Conservation (phyloP, 2,329 filamentous ascomycete species). For the Cytospora leucostoma region DNA sequence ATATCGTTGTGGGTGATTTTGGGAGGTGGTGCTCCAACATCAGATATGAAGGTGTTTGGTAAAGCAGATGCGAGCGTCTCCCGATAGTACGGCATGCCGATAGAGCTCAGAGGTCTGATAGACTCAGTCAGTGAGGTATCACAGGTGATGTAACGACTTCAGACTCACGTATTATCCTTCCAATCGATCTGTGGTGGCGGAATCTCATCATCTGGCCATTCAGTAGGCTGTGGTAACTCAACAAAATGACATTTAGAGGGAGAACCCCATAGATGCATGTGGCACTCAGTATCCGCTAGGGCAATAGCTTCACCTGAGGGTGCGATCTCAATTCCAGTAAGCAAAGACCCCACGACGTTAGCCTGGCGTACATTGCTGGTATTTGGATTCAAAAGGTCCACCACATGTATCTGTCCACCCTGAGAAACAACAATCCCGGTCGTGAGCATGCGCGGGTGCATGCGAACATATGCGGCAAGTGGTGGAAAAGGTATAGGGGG, state of each 20-base stretch:
- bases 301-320: constrained; percentile 85
- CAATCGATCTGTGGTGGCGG: constrained; percentile 65
- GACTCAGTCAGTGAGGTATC: constrained; percentile 24
- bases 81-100: constrained; percentile 93
- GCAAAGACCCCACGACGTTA: constrained; percentile 67
- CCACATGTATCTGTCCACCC: constrained; percentile 89
- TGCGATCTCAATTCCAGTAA: constrained; percentile 82
- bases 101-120: constrained; percentile 71
- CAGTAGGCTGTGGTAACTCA: constrained; percentile 74
- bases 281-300: constrained; percentile 75
- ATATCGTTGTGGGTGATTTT: constrained; percentile 74
- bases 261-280: constrained; percentile 86
- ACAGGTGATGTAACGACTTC: neutral
- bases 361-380: constrained; percentile 83
- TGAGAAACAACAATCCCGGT: constrained; percentile 93
- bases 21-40: constrained; percentile 79
- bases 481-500: constrained; percentile 91
- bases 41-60: constrained; percentile 80
- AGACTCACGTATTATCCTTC: constrained; percentile 66
- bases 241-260: constrained; percentile 84
- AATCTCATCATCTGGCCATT: constrained; percentile 70
- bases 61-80: constrained; percentile 86
- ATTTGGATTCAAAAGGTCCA: constrained; percentile 92
- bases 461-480: constrained; percentile 89
- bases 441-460: constrained; percentile 94